phyloP scores from a whole-genome alignment of 768 basidiomycete species.

The Termitomyces sp. region DNA sequence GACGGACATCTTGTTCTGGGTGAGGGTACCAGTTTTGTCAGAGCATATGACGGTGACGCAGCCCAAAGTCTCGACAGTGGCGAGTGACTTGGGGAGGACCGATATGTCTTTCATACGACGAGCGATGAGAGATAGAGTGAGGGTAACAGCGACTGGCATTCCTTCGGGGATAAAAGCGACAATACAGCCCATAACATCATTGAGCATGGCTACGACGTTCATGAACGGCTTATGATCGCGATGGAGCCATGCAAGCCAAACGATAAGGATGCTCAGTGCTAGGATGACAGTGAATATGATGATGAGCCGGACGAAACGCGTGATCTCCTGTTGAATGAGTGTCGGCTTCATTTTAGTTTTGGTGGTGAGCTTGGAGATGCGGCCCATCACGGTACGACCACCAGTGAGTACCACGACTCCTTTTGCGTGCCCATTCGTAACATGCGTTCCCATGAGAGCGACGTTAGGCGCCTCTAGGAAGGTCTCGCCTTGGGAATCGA shows the following conservation, averaged over 20 bases:
- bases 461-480: slow-evolving; percentile 45
- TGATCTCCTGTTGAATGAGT: slow-evolving; percentile 44
- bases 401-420: slow-evolving; percentile 41
- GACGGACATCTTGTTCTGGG: slow-evolving; percentile 57
- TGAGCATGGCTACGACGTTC: slow-evolving; percentile 45
- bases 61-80: slow-evolving; percentile 67
- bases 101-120: slow-evolving; percentile 13
- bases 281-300: slow-evolving; percentile 35
- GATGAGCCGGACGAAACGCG: slow-evolving; percentile 53
- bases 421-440: slow-evolving; percentile 36
- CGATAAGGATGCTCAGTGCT: slow-evolving; percentile 40
- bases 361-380: slow-evolving; percentile 51
- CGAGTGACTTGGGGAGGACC: slow-evolving; percentile 40
- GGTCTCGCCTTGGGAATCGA: slow-evolving; percentile 48
- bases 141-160: slow-evolving; percentile 50
- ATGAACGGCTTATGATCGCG: slow-evolving; percentile 40
- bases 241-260: slow-evolving; percentile 42
- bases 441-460: slow-evolving; percentile 43
- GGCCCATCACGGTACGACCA: slow-evolving; percentile 46
- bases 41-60: slow-evolving; percentile 50
- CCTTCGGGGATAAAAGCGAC: slow-evolving; percentile 47
- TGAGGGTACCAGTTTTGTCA: slow-evolving; percentile 63
- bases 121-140: slow-evolving; percentile 34
- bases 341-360: slow-evolving; percentile 43
- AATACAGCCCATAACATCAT: slow-evolving; percentile 48